These are phyloP conservation scores for Penicillium sp. DNA, from an alignment of 2,329 filamentous ascomycete species.

Conservation along the genomic window DNA sequence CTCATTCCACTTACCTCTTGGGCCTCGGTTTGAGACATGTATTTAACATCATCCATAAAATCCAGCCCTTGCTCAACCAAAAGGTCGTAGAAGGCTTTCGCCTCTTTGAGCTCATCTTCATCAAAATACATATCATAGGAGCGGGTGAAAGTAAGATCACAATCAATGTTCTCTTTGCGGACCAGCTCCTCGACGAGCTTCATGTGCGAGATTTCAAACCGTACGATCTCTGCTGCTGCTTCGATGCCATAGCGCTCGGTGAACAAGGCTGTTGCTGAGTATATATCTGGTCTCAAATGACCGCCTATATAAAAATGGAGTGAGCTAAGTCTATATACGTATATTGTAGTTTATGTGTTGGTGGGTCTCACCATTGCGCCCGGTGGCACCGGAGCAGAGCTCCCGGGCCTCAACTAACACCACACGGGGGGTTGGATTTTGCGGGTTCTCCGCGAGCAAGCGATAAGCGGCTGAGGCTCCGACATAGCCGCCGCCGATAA, in stretches of 20 bases:
- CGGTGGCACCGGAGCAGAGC: constrained; percentile 44
- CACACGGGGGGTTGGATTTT: constrained; percentile 21
- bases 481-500: constrained; percentile 49
- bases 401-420: constrained; percentile 41
- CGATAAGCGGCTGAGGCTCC: constrained; percentile 46
- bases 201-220: constrained; percentile 44
- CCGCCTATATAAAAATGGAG: constrained; percentile 22
- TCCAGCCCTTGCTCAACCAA: constrained; percentile 25
- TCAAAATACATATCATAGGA: constrained; percentile 43
- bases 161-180: constrained; percentile 44
- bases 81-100: constrained; percentile 24
- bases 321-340: neutral
- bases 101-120: constrained; percentile 26
- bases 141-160: constrained; percentile 42
- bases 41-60: constrained; percentile 31
- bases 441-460: constrained; percentile 24
- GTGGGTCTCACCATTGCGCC: constrained; percentile 37
- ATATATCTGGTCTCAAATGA: constrained; percentile 44
- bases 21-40: constrained; percentile 16
- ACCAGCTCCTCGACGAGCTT: constrained; percentile 39
- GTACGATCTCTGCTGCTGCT: constrained; percentile 37
- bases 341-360: neutral
- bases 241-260: constrained; percentile 33
- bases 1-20: constrained; percentile 14
- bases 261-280: constrained; percentile 36